Evolutionary conservation across 2,329 filamentous ascomycete genomes (phyloP), one percentile per base, ranked within the genome.

Genomic region (Aureobasidium sp.): DNA sequence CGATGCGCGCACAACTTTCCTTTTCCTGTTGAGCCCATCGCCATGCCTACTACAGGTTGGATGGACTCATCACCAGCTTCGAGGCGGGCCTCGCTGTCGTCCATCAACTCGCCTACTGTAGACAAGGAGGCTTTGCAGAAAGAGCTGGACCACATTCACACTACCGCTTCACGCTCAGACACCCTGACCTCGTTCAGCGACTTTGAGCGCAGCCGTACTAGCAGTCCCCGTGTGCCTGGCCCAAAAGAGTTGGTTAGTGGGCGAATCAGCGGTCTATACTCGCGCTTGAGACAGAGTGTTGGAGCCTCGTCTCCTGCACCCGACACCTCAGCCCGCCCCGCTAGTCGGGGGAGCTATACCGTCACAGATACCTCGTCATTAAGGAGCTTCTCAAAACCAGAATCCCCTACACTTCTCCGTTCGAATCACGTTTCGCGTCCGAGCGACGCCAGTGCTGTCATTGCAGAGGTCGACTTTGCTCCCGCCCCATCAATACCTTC

Each of bases 151-250:
- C 87, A 90, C 69, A 96, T 97, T 67, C 93, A 97, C 74, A 91
- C 81, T 56, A 87, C 89, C 6, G 91, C 92, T n/a, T 95, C 89
- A 70, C 89, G 90, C 72, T 89, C 89, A 37, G 88, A 89, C 65
- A 84, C 86, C 37, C 80, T 97, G 52, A 97, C 93, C 2, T 95
- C 91, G 9, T 97, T 97, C 76, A 95, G 95, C 75, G 92, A 97
- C 71, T 92, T 96, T 70, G 89, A 94, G 65, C 89, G 93, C 74
- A 91, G 93, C 5, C 63, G 57, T 7, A 48, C 50, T 10, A 66
- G 63, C 39, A 55, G 58, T 20, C 46, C 61, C 26, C 62, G 60
- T 26, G 65, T 68, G 27, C 44, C 65, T 17, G 71, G 71, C 17
- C 67, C 72, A 12, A 74, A 74, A 66, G 73, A 74, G 66, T 64